A percentile compares a stretch with the other conserved stretches of the same genome.
Evolutionary conservation across 2,329 filamentous ascomycete genomes (phyloP).

Genomic region (Diaporthe capsici): DNA sequence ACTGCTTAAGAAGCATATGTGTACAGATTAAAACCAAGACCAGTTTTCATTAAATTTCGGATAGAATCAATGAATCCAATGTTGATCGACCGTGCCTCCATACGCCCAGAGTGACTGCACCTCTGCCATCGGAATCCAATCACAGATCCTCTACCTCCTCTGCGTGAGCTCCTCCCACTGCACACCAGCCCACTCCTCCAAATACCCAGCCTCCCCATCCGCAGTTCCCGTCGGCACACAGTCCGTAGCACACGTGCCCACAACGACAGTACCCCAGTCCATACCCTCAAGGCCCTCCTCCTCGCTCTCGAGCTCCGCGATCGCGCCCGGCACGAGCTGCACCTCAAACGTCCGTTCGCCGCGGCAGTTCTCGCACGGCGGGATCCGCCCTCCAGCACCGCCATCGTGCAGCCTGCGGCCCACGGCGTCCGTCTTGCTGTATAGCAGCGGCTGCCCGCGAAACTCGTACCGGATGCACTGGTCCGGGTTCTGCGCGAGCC

Average conservation of each 20-base stretch:
- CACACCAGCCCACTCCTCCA: constrained; percentile 97
- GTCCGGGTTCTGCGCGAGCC: constrained; percentile 84
- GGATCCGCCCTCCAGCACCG: constrained; percentile 65
- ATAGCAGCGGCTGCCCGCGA: constrained; percentile 80
- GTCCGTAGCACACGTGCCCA: constrained; percentile 86
- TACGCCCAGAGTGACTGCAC: too few relatives aligned
- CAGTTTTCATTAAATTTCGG: too few relatives aligned
- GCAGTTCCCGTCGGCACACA: constrained; percentile 74
- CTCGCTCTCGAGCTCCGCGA: constrained; percentile 74
- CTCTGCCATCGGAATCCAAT: too few relatives aligned
- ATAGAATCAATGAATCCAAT: too few relatives aligned
- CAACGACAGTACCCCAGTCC: constrained; percentile 96
- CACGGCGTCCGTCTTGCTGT: constrained; percentile 81
- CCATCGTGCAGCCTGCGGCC: constrained; percentile 71
- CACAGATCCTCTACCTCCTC: constrained; percentile 49
- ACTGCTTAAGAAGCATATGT: too few relatives aligned
- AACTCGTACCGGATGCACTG: constrained; percentile 88
- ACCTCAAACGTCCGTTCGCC: constrained; percentile 86
- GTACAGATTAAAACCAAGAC: too few relatives aligned
- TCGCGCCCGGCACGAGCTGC: constrained; percentile 92
- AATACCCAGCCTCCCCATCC: constrained; percentile 78
- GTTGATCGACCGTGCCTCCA: too few relatives aligned
- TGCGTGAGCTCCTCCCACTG: constrained; percentile 88
- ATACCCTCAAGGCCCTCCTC: constrained; percentile 90
- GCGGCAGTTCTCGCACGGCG: constrained; percentile 83